Evolutionary conservation across 2,329 filamentous ascomycete genomes (phyloP).

Genomic region (Nothophaeocryptopus gaeumannii): DNA sequence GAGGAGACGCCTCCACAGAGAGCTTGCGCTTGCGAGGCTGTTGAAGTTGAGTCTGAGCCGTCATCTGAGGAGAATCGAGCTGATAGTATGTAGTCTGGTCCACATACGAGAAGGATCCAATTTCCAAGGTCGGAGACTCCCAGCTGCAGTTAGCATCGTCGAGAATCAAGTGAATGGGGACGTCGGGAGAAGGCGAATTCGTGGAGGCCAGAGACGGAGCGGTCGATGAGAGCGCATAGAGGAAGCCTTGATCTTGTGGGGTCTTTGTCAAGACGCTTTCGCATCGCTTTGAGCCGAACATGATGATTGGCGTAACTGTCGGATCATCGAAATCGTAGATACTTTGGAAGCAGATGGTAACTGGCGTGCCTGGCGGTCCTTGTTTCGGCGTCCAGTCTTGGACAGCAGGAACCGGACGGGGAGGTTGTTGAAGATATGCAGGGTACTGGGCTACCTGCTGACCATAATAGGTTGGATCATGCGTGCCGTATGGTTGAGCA

Average conservation of each 20-base stretch:
- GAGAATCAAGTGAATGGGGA: constrained; percentile 60
- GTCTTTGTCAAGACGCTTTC: constrained; percentile 62
- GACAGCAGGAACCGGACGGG: constrained; percentile 61
- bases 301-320: constrained; percentile 55
- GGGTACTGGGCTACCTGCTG: constrained; percentile 60
- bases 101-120: constrained; percentile 61
- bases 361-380: constrained; percentile 66
- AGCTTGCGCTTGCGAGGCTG: constrained; percentile 57
- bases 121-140: constrained; percentile 44
- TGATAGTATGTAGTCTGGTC: constrained; percentile 28
- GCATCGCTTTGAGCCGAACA: constrained; percentile 76
- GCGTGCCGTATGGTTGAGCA: constrained; percentile 46
- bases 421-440: constrained; percentile 63
- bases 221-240: constrained; percentile 70
- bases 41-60: constrained; percentile 16
- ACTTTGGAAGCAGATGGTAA: constrained; percentile 71
- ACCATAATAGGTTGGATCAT: constrained; percentile 49
- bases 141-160: constrained; percentile 44
- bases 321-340: constrained; percentile 68
- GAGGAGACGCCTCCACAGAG: constrained; percentile 49
- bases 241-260: constrained; percentile 56
- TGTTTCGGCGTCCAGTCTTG: constrained; percentile 67
- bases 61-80: constrained; percentile 31
- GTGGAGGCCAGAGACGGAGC: constrained; percentile 65
- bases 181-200: constrained; percentile 53